Base-by-base conservation (phyloP, 2,329 filamentous ascomycete genomes). In the Ceratocystiopsis sp. region DNA sequence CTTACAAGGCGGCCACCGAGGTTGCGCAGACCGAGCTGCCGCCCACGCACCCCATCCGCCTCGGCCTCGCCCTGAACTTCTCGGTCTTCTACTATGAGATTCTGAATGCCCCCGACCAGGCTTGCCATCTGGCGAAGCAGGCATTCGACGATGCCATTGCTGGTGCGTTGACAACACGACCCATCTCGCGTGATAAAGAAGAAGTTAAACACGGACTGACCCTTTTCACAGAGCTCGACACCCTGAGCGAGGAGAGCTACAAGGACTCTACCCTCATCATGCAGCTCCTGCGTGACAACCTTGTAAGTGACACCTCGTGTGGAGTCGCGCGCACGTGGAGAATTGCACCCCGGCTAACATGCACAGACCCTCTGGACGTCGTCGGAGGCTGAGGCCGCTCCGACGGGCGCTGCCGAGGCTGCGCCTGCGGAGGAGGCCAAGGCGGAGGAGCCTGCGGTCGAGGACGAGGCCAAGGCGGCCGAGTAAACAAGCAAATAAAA, bases 81-180 rank as follows among this genome's bases (percentile, higher is more conserved):
- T 94, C 87, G 52, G 87, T 95, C 59, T 96, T 95, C 76, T 96
- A 96, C 80, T 98, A 98, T 66, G 84, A 98, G 78, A 98, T 96
- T 63, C 75, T 96, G 59, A 98, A 96, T 75, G 86, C 89, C 37
- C 89, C 89, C 51, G 91, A 96, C 65, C 87, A 93, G 71, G 87
- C 87, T 61, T 95, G 89, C 80, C 87, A 94, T 66, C 79, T 95
- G 55, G 87, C 84, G 66, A 93, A 93, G 77, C 84, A 89, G 64
- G 84, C 84, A 46, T 93, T 93, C 60, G 84, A 93, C 60, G 87
- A 96, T 67, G 87, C 87, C 54, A 95, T 95, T 75, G 87, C 87
- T 57, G 69, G 69, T 73, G 56, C 51, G 54, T 53, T 2, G 19
- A 17, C 11, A 18, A 14, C 15, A 7, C 18, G 7, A 8, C 25